These are phyloP conservation scores for Podaxis sp. DNA, from an alignment of 768 basidiomycete species.

Conservation along the genomic window DNA sequence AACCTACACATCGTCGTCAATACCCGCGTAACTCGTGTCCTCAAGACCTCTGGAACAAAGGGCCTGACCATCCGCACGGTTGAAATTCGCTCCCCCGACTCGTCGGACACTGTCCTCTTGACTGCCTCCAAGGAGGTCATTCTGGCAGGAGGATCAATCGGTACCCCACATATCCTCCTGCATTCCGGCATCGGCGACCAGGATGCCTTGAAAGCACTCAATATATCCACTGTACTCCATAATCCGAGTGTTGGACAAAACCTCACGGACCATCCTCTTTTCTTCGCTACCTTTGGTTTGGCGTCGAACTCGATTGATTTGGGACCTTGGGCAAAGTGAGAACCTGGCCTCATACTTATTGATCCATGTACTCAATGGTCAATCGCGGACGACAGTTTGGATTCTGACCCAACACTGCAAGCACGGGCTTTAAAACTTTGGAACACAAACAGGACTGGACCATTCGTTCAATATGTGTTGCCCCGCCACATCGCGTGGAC, in stretches of 20 bases:
- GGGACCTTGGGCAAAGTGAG: constrained; percentile 11
- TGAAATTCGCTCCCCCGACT: constrained; percentile 6
- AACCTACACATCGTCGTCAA: constrained; percentile 31
- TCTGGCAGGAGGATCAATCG: constrained; percentile 15
- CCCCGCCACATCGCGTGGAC: constrained; percentile 12
- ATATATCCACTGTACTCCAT: constrained; percentile 24
- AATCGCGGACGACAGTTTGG: neutral
- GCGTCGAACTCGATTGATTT: constrained; percentile 6
- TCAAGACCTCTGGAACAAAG: neutral
- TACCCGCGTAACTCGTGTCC: constrained; percentile 24
- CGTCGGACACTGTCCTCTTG: constrained; percentile 1
- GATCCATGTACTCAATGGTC: neutral
- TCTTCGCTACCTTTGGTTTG: neutral
- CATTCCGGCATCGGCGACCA: constrained; percentile 20
- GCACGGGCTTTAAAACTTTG: constrained; percentile 13
- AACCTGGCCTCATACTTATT: neutral
- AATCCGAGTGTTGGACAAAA: constrained; percentile 28
- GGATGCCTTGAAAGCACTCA: constrained; percentile 11
- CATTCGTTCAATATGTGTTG: neutral
- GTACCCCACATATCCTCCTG: constrained; percentile 18
- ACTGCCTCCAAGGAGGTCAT: constrained; percentile 23
- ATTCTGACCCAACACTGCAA: neutral
- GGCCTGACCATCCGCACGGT: constrained; percentile 9
- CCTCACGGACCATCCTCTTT: constrained; percentile 24
- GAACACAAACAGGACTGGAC: constrained; percentile 15